Percentiles rank a stretch among this genome's conserved stretches.
Conservation (phyloP, 164 flowering plant genomes). For the Berberis thunbergii region DNA sequence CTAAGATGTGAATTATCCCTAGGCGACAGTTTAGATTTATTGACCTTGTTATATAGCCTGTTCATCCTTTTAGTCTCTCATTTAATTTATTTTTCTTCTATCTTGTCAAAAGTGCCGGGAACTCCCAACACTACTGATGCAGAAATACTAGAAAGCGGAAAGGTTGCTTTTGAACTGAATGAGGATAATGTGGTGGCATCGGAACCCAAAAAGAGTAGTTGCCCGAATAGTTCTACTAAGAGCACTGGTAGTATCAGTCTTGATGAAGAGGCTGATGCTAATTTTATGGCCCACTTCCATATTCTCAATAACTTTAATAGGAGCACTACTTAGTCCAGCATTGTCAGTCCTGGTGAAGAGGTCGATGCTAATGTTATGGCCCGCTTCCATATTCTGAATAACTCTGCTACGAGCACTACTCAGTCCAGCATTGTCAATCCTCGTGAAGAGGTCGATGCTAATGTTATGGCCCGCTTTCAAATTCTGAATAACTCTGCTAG, state of each 20-base stretch:
- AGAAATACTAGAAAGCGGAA: constrained; percentile 10
- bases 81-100: constrained; percentile 1
- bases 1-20: too few species aligned
- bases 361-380: too few species aligned
- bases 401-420: constrained; percentile 4
- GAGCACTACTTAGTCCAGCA: not conserved
- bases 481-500: constrained; percentile 13
- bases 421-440: constrained; percentile 6
- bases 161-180: constrained; percentile 6
- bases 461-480: constrained; percentile 35
- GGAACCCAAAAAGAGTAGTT: constrained; percentile 5
- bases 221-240: not conserved
- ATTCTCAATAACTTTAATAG: not conserved
- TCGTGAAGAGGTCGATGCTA: constrained; percentile 27
- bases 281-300: not conserved
- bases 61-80: not conserved
- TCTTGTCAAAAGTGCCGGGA: constrained; percentile 12
- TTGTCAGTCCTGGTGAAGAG: not conserved
- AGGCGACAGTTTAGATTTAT: too few species aligned
- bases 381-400: not conserved
- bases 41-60: too few species aligned
- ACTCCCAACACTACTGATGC: constrained; percentile 1
- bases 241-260: not conserved
- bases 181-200: constrained; percentile 2
- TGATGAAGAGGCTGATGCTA: not conserved